Conservation (phyloP, 2,329 filamentous ascomycete genomes). For the Leptoxyphium fumago region DNA sequence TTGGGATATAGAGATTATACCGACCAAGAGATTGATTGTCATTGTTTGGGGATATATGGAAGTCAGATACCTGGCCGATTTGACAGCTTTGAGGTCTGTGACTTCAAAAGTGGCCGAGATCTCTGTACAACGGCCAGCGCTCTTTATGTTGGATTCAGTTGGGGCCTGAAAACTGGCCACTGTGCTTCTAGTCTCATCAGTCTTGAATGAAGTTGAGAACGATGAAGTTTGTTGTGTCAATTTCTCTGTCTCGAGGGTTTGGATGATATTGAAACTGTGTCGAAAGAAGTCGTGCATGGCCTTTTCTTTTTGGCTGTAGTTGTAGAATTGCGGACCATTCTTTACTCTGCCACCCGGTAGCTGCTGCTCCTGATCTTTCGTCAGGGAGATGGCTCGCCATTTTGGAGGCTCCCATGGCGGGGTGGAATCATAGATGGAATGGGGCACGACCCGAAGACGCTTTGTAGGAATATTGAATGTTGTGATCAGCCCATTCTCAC, state of each 20-base stretch:
- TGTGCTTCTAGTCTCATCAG: slow-evolving; percentile 1
- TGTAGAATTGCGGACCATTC: background rate
- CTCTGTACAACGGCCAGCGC: slow-evolving; percentile 17
- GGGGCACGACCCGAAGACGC: slow-evolving; percentile 6
- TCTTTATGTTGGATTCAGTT: background rate
- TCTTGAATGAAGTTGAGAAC: slow-evolving; percentile 9
- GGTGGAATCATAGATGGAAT: slow-evolving; percentile 19
- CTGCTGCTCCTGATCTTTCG: background rate
- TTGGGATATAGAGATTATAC: slow-evolving; percentile 56
- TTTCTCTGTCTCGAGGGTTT: slow-evolving; percentile 50
- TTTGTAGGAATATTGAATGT: slow-evolving; percentile 28
- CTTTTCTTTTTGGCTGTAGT: slow-evolving; percentile 14
- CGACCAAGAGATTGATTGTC: slow-evolving; percentile 68
- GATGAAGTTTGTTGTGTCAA: slow-evolving; percentile 28
- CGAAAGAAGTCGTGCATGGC: slow-evolving; percentile 51
- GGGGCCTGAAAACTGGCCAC: background rate
- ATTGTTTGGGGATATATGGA: slow-evolving; percentile 65
- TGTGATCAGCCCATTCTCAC: slow-evolving; percentile 34
- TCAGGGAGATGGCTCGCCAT: slow-evolving; percentile 13
- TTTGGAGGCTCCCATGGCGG: slow-evolving; percentile 8
- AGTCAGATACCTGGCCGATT: slow-evolving; percentile 48
- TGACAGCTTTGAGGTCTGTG: slow-evolving; percentile 54
- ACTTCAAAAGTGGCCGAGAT: slow-evolving; percentile 28
- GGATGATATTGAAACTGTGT: slow-evolving; percentile 58
- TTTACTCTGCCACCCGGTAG: background rate